Conservation (phyloP, 2,329 filamentous ascomycete species). For the Penicillium sp. region DNA sequence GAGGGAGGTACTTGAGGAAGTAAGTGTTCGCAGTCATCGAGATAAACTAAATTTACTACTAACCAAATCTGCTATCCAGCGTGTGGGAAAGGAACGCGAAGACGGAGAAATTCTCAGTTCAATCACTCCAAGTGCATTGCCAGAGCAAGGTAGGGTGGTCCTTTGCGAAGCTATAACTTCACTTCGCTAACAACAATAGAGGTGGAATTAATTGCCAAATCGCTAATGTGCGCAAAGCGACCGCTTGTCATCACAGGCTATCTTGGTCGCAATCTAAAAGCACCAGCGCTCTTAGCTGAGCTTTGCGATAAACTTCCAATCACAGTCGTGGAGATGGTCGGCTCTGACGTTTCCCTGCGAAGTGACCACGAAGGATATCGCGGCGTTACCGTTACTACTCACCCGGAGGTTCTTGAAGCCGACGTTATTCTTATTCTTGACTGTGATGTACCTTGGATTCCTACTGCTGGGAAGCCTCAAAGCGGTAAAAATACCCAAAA, state of each 20-base stretch:
- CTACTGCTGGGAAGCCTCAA: constrained; percentile 61
- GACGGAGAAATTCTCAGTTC: constrained; percentile 13
- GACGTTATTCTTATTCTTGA: constrained; percentile 82
- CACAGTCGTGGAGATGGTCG: constrained; percentile 49
- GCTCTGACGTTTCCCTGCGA: constrained; percentile 48
- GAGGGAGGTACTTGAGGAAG: constrained; percentile 77
- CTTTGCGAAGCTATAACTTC: background rate
- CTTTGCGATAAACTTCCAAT: constrained; percentile 49
- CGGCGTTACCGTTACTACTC: constrained; percentile 69
- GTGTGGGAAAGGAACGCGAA: constrained; percentile 14
- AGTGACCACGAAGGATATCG: constrained; percentile 54
- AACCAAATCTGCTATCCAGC: background rate
- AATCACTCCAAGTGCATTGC: constrained; percentile 9
- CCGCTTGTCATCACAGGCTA: constrained; percentile 52
- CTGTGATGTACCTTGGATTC: constrained; percentile 89
- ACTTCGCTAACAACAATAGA: constrained; percentile 7
- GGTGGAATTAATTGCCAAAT: constrained; percentile 40
- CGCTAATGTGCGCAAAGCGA: constrained; percentile 43
- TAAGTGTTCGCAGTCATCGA: constrained; percentile 48
- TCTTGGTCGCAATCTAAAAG: constrained; percentile 45
- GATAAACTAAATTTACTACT: background rate
- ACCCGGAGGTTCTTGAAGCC: constrained; percentile 68
- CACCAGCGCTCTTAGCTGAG: constrained; percentile 41
- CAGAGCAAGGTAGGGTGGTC: constrained; percentile 7
- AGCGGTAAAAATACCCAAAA: background rate